Conservation (phyloP, 2,329 filamentous ascomycete species). For the Hypoxylon sp. region DNA sequence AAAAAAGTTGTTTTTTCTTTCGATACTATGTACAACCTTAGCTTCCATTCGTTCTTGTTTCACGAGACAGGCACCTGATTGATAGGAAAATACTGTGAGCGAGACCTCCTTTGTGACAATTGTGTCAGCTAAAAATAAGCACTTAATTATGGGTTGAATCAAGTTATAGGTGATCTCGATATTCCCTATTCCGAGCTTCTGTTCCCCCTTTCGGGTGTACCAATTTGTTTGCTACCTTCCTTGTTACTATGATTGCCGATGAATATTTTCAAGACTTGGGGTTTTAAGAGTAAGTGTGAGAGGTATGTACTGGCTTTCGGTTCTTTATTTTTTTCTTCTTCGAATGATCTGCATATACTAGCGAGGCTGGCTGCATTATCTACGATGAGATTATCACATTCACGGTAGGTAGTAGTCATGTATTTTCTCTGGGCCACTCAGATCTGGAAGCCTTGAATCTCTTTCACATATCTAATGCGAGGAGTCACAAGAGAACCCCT, state of each 20-base stretch:
- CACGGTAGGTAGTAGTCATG: slow-evolving; percentile 4
- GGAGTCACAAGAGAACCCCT: slow-evolving; percentile 40
- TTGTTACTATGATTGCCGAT: slow-evolving; percentile 8
- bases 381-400: slow-evolving; percentile 27
- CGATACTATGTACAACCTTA: neutral
- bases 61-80: neutral
- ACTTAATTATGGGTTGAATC: neutral
- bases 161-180: neutral
- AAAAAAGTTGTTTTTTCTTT: too few relatives aligned
- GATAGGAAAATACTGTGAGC: neutral
- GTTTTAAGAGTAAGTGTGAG: neutral
- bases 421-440: slow-evolving; percentile 17
- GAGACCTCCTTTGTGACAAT: neutral
- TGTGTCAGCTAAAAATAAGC: neutral
- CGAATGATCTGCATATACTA: neutral
- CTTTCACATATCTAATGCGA: slow-evolving; percentile 41
- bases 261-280: neutral
- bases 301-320: neutral
- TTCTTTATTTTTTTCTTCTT: neutral
- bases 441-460: slow-evolving; percentile 27
- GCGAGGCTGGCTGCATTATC: slow-evolving; percentile 29
- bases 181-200: slow-evolving; percentile 3
- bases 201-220: neutral
- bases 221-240: slow-evolving; percentile 5
- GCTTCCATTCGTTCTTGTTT: neutral